Conservation (phyloP, 495 filamentous ascomycete genomes). For the Penicillium bovifimosum region DNA sequence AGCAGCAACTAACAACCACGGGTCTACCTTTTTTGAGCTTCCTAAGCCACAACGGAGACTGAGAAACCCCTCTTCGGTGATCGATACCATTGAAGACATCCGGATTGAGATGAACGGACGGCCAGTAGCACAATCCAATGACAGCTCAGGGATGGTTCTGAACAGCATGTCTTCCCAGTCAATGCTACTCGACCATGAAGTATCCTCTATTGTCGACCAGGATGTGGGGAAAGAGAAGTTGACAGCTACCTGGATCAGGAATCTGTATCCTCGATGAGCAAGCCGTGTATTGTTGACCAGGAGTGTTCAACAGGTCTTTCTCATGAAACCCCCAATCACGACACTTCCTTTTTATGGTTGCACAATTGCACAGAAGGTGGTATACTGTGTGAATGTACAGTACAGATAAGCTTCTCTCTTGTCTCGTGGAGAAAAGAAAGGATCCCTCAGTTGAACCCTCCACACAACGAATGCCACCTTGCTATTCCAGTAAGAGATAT, state of each 20-base stretch:
- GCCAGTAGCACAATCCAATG: conserved; percentile 2
- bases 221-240: background rate
- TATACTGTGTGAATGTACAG: no score
- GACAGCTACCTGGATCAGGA: conserved; percentile 4
- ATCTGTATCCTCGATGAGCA: background rate
- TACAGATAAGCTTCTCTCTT: no score
- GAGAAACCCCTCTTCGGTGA: conserved; percentile 6
- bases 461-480: no score
- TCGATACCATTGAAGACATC: conserved; percentile 11
- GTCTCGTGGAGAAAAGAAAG: no score
- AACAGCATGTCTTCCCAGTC: conserved; percentile 28
- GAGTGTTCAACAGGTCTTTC: background rate
- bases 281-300: background rate
- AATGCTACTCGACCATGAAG: conserved; percentile 31
- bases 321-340: background rate
- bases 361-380: background rate
- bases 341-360: background rate
- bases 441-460: no score
- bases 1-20: conserved; percentile 4
- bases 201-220: background rate
- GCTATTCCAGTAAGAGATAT: no score
- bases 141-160: background rate
- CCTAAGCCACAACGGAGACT: background rate
- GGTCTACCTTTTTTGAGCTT: background rate
- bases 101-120: conserved; percentile 28